Evolutionary conservation across 805 yeast species (phyloP).

Genomic region (Saturnispora diversa): DNA sequence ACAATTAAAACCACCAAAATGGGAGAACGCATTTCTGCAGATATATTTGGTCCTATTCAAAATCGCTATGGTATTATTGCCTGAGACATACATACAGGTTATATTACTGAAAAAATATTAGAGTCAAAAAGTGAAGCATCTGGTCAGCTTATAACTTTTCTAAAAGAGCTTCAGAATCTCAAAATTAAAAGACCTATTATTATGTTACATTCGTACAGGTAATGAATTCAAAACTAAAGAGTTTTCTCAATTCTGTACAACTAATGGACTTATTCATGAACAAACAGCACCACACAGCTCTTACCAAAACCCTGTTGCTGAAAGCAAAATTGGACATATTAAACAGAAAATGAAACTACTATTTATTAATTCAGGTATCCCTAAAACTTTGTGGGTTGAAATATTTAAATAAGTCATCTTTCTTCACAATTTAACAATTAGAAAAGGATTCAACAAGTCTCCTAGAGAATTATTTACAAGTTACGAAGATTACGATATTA

Average conservation of each 20-base stretch:
- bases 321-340: background rate
- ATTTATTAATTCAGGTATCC: background rate
- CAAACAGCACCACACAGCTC: background rate
- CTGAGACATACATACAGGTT: no score
- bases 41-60: no score
- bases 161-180: background rate
- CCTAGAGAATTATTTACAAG: background rate
- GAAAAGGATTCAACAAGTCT: background rate
- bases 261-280: background rate
- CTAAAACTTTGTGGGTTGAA: background rate
- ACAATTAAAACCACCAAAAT: background rate
- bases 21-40: no score
- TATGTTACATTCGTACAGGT: background rate
- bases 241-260: no score
- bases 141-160: background rate
- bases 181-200: background rate
- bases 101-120: background rate
- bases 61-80: no score
- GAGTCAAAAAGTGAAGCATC: background rate
- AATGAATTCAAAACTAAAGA: background rate
- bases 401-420: background rate
- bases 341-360: background rate
- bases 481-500: background rate
- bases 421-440: background rate
- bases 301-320: constrained; percentile 2